Conservation (phyloP, 106 monocot species). For the Dioscorea dumetorum region DNA sequence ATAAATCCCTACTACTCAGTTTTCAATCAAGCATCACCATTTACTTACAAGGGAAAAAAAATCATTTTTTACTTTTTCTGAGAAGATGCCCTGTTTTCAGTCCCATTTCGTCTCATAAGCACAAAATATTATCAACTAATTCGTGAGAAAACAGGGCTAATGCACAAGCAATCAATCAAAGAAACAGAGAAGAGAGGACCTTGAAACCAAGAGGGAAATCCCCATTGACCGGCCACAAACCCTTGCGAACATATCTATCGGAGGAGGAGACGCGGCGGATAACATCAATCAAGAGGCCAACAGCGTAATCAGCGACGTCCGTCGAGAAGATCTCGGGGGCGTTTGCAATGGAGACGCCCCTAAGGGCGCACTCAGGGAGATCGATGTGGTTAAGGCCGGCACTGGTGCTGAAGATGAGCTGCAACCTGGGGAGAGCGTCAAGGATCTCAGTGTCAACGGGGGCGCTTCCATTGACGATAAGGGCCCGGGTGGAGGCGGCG, state of each 20-base stretch:
- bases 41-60: too few species aligned
- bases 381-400: constrained; percentile 22
- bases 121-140: neutral
- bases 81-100: neutral
- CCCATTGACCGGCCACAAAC: constrained; percentile 20
- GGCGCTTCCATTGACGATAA: constrained; percentile 1
- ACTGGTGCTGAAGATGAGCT: constrained; percentile 9
- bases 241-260: constrained; percentile 29
- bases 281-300: constrained; percentile 34
- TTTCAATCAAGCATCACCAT: too few species aligned
- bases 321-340: constrained; percentile 20
- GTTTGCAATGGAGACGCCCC: constrained; percentile 29
- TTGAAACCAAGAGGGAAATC: constrained; percentile 26
- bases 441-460: constrained; percentile 7
- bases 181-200: constrained; percentile 8
- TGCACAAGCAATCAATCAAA: neutral
- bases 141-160: neutral
- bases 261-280: constrained; percentile 25
- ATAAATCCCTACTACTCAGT: neutral
- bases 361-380: constrained; percentile 17
- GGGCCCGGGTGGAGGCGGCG: constrained; percentile 1
- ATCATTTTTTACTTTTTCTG: neutral
- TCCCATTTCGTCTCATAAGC: neutral
- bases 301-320: constrained; percentile 36
- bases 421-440: constrained; percentile 14